Evolutionary conservation across 306 rosid genomes (phyloP).

Genomic region (Astragalus glycyphyllos): DNA sequence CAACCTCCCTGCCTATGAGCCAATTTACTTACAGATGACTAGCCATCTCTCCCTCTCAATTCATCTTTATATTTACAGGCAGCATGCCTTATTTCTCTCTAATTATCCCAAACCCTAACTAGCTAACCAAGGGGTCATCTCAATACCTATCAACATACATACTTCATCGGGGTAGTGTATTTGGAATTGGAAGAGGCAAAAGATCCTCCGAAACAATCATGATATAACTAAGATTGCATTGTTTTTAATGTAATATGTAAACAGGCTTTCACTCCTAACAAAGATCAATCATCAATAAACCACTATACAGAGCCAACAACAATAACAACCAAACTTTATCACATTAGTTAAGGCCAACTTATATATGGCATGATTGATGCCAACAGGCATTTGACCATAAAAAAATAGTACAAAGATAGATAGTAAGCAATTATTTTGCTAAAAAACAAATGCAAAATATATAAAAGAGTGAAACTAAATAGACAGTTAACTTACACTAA

Average conservation of each 20-base stretch:
- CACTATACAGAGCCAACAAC: conserved; percentile 25
- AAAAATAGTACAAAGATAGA: neutral
- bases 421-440: conserved; percentile 20
- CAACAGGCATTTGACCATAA: neutral
- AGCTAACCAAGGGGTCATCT: neutral
- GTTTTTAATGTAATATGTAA: conserved; percentile 17
- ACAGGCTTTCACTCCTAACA: conserved; percentile 7
- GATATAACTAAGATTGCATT: conserved; percentile 24
- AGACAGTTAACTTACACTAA: conserved; percentile 65
- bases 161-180: conserved; percentile 2
- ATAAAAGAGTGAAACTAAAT: conserved; percentile 17
- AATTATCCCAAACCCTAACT: neutral
- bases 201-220: neutral
- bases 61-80: neutral
- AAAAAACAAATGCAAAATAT: conserved; percentile 1
- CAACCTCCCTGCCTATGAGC: neutral
- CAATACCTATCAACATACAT: neutral
- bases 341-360: neutral
- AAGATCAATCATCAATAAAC: neutral
- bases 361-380: conserved; percentile 11
- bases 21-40: neutral
- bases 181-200: conserved; percentile 15
- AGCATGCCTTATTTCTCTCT: conserved; percentile 2
- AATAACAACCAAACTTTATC: neutral
- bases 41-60: neutral